phyloP scores from a whole-genome alignment of 345 rosid species.

The Sonneratia alba region DNA sequence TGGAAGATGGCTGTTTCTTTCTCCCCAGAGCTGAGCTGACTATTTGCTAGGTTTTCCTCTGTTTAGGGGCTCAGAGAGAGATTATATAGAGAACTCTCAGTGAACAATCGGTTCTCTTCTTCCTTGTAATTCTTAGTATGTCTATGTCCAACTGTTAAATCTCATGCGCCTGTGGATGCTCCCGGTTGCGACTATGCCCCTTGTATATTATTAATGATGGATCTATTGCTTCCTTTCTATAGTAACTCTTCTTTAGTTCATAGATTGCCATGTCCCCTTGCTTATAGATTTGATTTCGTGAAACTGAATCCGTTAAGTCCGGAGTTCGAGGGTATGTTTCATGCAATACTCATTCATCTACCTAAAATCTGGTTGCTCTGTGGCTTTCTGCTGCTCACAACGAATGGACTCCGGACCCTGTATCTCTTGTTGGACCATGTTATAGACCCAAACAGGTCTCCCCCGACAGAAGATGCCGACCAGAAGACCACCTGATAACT shows the following conservation, averaged over 20 bases:
- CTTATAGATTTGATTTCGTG: no score
- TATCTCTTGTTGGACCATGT: constrained; percentile 48
- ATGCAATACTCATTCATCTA: no score
- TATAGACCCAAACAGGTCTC: constrained; percentile 54
- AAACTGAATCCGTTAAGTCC: no score
- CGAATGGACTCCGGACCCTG: constrained; percentile 51
- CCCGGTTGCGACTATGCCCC: neutral
- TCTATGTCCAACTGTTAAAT: neutral
- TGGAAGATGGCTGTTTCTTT: neutral
- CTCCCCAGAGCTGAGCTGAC: neutral
- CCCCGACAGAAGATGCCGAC: constrained; percentile 9
- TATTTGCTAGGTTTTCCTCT: neutral
- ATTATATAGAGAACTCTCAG: neutral
- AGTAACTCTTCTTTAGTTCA: no score
- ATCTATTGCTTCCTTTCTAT: no score
- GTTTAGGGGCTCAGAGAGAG: neutral
- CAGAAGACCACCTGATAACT: constrained; percentile 39
- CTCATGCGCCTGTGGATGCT: neutral
- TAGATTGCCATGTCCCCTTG: no score
- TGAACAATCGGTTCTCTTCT: neutral
- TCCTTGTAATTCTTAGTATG: neutral
- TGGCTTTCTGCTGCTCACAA: constrained; percentile 15
- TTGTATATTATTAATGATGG: neutral
- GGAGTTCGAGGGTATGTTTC: no score
- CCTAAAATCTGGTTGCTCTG: neutral